Evolutionary conservation across 2,329 filamentous ascomycete genomes (phyloP).

Genomic region (Sclerotinia spermophila): DNA sequence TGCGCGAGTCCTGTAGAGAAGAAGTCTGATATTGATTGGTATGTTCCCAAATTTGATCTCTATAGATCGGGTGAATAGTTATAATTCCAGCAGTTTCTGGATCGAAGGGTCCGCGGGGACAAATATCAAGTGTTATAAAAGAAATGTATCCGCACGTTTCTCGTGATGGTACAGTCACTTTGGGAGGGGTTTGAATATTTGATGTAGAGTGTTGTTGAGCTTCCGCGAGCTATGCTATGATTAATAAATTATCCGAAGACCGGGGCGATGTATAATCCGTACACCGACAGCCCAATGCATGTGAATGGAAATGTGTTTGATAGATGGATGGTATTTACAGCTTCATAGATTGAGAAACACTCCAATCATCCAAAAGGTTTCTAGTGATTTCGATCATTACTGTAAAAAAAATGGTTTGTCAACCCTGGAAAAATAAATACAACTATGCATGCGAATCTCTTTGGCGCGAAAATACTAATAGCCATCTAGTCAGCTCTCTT

Average conservation of each 20-base stretch:
- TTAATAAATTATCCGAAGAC: not conserved
- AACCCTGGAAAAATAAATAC: not conserved
- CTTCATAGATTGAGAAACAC: not conserved
- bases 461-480: not conserved
- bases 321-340: not conserved
- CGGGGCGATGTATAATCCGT: not conserved
- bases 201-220: not conserved
- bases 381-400: not conserved
- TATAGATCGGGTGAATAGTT: not conserved
- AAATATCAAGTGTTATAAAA: not conserved
- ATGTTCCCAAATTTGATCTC: not conserved
- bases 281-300: not conserved
- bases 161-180: not conserved
- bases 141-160: not conserved
- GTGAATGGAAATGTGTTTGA: constrained; percentile 18
- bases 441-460: no score
- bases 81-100: no score
- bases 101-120: no score
- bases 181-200: not conserved
- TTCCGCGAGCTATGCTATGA: not conserved
- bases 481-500: constrained; percentile 81
- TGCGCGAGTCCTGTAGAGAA: not conserved
- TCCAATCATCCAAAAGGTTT: no score
- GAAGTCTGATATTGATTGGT: not conserved
- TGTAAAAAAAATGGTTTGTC: constrained; percentile 7